These are phyloP conservation scores for Aspergillus alliaceus DNA, from an alignment of 2,329 filamentous ascomycete species.

Conservation along the genomic window DNA sequence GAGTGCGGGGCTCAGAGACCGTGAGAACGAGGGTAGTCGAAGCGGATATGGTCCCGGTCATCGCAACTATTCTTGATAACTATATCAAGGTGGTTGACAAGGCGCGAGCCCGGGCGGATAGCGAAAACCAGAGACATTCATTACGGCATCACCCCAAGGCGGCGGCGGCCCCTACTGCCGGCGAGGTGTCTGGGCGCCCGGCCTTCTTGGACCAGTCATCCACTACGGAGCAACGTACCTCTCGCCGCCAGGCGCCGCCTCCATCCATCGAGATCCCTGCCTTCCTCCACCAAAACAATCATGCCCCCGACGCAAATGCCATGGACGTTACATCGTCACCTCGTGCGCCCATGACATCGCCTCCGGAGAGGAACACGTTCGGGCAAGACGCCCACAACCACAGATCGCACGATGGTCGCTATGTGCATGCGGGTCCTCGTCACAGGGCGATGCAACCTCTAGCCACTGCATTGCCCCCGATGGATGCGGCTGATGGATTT, in stretches of 20 bases:
- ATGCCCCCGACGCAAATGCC: constrained; percentile 49
- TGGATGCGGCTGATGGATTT: constrained; percentile 71
- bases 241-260: constrained; percentile 77
- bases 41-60: constrained; percentile 98
- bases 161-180: constrained; percentile 25
- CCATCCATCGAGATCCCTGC: constrained; percentile 78
- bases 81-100: constrained; percentile 97
- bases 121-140: constrained; percentile 63
- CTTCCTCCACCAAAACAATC: constrained; percentile 52
- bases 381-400: constrained; percentile 54
- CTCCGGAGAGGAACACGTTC: constrained; percentile 69
- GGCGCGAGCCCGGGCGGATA: constrained; percentile 80
- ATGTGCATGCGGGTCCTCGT: constrained; percentile 49
- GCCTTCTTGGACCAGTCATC: constrained; percentile 52
- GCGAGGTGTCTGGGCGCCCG: constrained; percentile 29
- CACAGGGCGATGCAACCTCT: constrained; percentile 65
- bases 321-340: constrained; percentile 64
- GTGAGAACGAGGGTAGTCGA: constrained; percentile 95
- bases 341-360: constrained; percentile 66
- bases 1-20: constrained; percentile 89
- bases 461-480: constrained; percentile 64
- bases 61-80: constrained; percentile 96
- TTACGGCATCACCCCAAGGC: constrained; percentile 33
- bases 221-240: constrained; percentile 57
- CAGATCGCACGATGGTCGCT: constrained; percentile 41